A percentile compares a stretch with the other conserved stretches of the same genome.
These are phyloP conservation scores for Erodium trifolium DNA, from an alignment of 441 rosid species.

Conservation along the genomic window DNA sequence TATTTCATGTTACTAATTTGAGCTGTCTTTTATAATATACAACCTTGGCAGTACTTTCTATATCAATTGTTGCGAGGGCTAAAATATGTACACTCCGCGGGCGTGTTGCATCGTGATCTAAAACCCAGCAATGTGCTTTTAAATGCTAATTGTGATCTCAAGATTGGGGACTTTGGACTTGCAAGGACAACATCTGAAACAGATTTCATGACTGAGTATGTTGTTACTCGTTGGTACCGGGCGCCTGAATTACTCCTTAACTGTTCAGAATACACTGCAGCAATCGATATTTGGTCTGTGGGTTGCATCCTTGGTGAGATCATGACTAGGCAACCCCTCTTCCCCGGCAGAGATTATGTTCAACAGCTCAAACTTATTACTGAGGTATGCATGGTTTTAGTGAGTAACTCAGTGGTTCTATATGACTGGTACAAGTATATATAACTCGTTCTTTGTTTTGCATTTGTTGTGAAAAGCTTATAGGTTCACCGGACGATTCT, in stretches of 20 bases:
- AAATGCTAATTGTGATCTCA: constrained; percentile 86
- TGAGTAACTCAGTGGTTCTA: not conserved
- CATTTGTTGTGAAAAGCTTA: constrained; percentile 35
- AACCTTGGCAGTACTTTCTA: constrained; percentile 65
- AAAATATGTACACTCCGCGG: constrained; percentile 93
- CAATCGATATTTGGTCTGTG: constrained; percentile 95
- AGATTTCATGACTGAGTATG: constrained; percentile 96
- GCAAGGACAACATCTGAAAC: constrained; percentile 97
- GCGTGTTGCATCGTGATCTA: constrained; percentile 16
- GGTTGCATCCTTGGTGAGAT: constrained; percentile 94
- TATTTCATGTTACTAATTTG: not conserved
- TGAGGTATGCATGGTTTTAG: constrained; percentile 45
- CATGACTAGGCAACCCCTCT: constrained; percentile 64
- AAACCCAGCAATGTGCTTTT: constrained; percentile 88
- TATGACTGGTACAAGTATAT: not conserved
- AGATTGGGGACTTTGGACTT: constrained; percentile 89
- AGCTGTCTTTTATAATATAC: not conserved
- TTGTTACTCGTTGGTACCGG: constrained; percentile 17
- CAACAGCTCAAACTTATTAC: constrained; percentile 88
- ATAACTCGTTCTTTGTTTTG: not conserved
- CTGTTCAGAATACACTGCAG: constrained; percentile 22
- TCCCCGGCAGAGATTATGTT: constrained; percentile 93
- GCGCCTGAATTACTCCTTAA: constrained; percentile 93
- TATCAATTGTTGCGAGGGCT: constrained; percentile 90
- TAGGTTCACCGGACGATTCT: constrained; percentile 73